These are phyloP conservation scores for Populus trichocarpa DNA, from an alignment of 441 rosid genomes.

Conservation along the genomic window DNA sequence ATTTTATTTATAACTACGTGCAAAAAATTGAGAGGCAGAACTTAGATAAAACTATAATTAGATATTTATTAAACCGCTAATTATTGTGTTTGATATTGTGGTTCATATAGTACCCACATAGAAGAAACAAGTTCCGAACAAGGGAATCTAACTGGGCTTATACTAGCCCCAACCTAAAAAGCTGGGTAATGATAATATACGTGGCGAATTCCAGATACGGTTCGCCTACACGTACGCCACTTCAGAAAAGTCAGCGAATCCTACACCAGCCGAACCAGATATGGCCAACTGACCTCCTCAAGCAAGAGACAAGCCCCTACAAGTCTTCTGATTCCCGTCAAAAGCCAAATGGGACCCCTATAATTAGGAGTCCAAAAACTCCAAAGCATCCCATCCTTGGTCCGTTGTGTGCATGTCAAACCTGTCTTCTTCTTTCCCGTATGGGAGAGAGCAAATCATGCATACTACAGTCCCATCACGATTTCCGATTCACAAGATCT, in stretches of 20 bases:
- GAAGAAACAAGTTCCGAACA: neutral
- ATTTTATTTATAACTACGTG: too few species aligned
- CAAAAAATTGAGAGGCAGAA: too few species aligned
- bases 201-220: neutral
- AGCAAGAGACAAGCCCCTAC: neutral
- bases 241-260: neutral
- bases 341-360: neutral
- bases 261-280: neutral
- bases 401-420: neutral
- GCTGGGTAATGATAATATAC: neutral
- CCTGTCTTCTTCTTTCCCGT: neutral
- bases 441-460: neutral
- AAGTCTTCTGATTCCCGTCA: neutral
- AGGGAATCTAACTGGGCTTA: neutral
- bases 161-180: neutral
- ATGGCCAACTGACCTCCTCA: neutral
- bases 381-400: neutral
- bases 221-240: neutral
- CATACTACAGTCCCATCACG: neutral
- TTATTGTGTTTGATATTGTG: too few species aligned
- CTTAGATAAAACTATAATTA: too few species aligned
- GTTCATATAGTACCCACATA: neutral
- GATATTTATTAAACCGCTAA: too few species aligned
- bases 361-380: neutral
- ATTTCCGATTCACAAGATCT: neutral